These are phyloP conservation scores for Pezicula radicicola DNA, from an alignment of 2,329 filamentous ascomycete species.

Conservation along the genomic window DNA sequence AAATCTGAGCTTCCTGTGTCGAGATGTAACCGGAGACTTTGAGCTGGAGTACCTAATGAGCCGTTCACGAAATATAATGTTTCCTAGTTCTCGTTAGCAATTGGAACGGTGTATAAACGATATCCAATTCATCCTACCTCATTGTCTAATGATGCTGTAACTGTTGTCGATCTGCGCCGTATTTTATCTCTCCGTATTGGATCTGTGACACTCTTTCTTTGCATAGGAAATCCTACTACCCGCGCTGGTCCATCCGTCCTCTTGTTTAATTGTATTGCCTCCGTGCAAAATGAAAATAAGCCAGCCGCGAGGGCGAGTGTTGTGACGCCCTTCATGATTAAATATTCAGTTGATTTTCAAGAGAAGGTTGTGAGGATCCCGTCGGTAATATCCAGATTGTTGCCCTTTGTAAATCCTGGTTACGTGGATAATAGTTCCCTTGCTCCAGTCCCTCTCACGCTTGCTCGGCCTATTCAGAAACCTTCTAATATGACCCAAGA, in stretches of 20 bases:
- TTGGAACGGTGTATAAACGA: neutral
- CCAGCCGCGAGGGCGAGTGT: conserved; percentile 21
- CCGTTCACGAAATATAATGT: conserved; percentile 64
- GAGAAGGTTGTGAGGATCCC: neutral
- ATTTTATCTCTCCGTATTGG: conserved; percentile 29
- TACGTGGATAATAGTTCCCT: too few species aligned
- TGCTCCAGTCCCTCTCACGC: too few species aligned
- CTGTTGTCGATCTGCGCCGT: conserved; percentile 40
- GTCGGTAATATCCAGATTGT: neutral
- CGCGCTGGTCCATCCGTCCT: conserved; percentile 22
- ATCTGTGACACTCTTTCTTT: conserved; percentile 21
- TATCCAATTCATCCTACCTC: conserved; percentile 38
- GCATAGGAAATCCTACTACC: conserved; percentile 27
- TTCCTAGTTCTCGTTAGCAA: conserved; percentile 38
- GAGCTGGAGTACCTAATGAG: conserved; percentile 59
- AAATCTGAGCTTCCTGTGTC: conserved; percentile 70
- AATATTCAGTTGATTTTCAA: neutral
- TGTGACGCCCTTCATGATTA: conserved; percentile 23
- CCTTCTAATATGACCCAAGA: too few species aligned
- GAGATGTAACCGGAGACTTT: conserved; percentile 54
- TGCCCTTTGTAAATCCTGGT: neutral
- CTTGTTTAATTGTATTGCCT: conserved; percentile 23
- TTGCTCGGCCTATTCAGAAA: too few species aligned
- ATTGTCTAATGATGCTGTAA: conserved; percentile 51
- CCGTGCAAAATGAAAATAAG: conserved; percentile 21